These are phyloP conservation scores for Hemerocallis citrina DNA, from an alignment of 106 monocot genomes.

Conservation along the genomic window DNA sequence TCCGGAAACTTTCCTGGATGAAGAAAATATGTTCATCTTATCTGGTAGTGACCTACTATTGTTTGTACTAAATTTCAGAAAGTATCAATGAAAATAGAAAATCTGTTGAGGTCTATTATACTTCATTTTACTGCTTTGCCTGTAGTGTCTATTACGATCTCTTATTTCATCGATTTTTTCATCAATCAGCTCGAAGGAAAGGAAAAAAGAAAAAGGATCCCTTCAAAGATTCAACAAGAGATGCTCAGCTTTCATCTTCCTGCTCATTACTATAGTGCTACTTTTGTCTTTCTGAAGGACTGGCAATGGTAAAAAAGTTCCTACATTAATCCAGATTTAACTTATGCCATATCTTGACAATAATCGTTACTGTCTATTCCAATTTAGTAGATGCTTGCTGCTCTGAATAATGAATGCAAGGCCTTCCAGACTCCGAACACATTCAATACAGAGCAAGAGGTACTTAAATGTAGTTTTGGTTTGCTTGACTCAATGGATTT, in stretches of 20 bases:
- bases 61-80: background rate
- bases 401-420: conserved; percentile 52
- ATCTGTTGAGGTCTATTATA: background rate
- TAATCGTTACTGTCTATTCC: background rate
- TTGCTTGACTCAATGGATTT: background rate
- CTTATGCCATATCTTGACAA: background rate
- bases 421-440: conserved; percentile 42
- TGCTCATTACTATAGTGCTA: conserved; percentile 62
- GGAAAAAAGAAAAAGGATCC: conserved; percentile 79
- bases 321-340: background rate
- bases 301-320: conserved; percentile 48
- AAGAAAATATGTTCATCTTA: no score
- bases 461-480: conserved; percentile 3
- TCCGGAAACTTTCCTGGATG: no score
- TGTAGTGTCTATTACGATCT: no score
- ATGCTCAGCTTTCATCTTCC: conserved; percentile 33
- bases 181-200: conserved; percentile 49
- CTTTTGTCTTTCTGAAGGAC: conserved; percentile 7
- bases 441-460: conserved; percentile 90
- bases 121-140: background rate
- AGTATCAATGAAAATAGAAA: no score
- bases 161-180: background rate
- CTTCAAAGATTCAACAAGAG: conserved; percentile 39
- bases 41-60: no score
- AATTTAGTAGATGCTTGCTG: conserved; percentile 71